A percentile compares a stretch with the other conserved stretches of the same genome.
These are phyloP conservation scores for Kwoniella bestiolae DNA, from an alignment of 768 basidiomycete genomes.

Conservation along the genomic window DNA sequence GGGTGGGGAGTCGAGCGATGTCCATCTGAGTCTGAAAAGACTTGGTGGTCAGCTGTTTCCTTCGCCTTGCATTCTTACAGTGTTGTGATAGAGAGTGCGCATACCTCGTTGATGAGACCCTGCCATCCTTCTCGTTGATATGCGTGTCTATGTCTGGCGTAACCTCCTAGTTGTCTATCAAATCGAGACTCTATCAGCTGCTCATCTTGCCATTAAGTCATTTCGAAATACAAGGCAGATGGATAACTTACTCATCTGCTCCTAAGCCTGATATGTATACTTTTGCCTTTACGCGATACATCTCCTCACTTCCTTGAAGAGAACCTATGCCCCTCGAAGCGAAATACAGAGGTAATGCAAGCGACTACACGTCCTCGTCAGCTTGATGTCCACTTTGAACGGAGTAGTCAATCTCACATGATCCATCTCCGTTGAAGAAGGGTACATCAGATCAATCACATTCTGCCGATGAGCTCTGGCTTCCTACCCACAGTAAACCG, in stretches of 20 bases:
- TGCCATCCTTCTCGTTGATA: constrained; percentile 72
- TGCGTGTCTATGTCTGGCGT: constrained; percentile 81
- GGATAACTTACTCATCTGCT: constrained; percentile 71
- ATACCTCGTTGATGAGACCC: constrained; percentile 78
- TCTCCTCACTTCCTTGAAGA: constrained; percentile 59
- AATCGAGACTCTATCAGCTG: no score
- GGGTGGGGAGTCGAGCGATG: constrained; percentile 78
- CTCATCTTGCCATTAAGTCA: no score
- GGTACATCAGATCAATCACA: constrained; percentile 67
- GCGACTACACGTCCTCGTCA: constrained; percentile 64
- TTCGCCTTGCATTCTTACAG: not conserved
- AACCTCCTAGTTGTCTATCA: constrained; percentile 76
- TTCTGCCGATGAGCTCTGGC: constrained; percentile 59
- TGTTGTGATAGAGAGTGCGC: not conserved
- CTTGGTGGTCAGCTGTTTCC: no score
- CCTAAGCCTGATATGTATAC: constrained; percentile 90
- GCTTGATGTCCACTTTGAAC: not conserved
- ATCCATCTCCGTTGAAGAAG: constrained; percentile 63
- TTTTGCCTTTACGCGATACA: constrained; percentile 74
- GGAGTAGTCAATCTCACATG: constrained; percentile 64
- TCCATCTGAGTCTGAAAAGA: constrained; percentile 86
- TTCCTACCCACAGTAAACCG: constrained; percentile 18
- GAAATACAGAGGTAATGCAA: constrained; percentile 89
- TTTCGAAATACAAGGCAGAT: no score
- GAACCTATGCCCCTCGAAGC: constrained; percentile 80